phyloP scores from a whole-genome alignment of 768 basidiomycete species.

The Mycena latifolia region DNA sequence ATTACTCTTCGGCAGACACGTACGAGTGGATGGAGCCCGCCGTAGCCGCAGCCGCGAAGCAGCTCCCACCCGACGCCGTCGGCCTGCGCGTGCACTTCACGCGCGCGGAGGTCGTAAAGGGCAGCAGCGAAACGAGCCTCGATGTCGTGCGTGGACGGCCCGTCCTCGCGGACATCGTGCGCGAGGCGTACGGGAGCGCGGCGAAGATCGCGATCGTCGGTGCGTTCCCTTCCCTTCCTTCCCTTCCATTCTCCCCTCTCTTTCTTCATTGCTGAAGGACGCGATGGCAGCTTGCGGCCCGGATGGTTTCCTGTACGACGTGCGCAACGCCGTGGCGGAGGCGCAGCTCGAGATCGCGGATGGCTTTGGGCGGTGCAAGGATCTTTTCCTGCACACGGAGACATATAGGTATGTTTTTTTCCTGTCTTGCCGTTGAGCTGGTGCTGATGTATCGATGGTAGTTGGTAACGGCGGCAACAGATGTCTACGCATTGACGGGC shows the following conservation, averaged over 20 bases:
- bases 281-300: slow-evolving; percentile 44
- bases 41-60: slow-evolving; percentile 23
- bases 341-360: slow-evolving; percentile 45
- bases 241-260: too few species aligned
- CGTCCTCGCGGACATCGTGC: slow-evolving; percentile 35
- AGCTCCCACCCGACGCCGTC: slow-evolving; percentile 2
- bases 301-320: slow-evolving; percentile 43
- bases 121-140: slow-evolving; percentile 9
- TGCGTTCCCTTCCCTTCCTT: slow-evolving; percentile 5
- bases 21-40: slow-evolving; percentile 37
- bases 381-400: slow-evolving; percentile 49
- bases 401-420: slow-evolving; percentile 41
- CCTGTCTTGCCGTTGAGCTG: too few species aligned
- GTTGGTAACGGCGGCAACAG: too few species aligned
- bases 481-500: too few species aligned
- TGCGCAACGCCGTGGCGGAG: slow-evolving; percentile 47
- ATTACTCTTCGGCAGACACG: slow-evolving; percentile 23
- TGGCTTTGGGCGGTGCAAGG: slow-evolving; percentile 40
- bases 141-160: slow-evolving; percentile 35
- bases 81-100: slow-evolving; percentile 28
- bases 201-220: slow-evolving; percentile 44
- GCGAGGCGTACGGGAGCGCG: slow-evolving; percentile 31
- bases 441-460: too few species aligned
- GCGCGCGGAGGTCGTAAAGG: slow-evolving; percentile 22
- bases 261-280: not conserved